phyloP scores from a whole-genome alignment of 768 basidiomycete genomes.

The Mycena maculata region DNA sequence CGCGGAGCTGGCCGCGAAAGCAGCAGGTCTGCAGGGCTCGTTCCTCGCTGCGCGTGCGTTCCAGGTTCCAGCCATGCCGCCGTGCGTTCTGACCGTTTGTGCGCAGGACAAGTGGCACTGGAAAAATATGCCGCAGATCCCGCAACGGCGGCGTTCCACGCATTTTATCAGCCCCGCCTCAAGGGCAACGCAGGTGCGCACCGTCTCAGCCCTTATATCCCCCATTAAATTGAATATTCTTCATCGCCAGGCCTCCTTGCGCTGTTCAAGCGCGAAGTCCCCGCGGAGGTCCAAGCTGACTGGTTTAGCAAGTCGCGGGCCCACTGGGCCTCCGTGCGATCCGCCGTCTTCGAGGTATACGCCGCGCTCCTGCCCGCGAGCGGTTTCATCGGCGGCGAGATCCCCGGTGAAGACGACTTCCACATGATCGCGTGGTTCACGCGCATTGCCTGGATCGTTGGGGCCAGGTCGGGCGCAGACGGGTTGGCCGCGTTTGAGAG shows the following conservation, averaged over 20 bases:
- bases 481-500: conserved; percentile 52
- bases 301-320: conserved; percentile 53
- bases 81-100: background rate
- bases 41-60: conserved; percentile 40
- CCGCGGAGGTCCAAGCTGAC: conserved; percentile 42
- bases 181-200: conserved; percentile 43
- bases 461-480: conserved; percentile 51
- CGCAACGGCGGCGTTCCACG: conserved; percentile 49
- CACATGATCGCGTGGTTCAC: conserved; percentile 65
- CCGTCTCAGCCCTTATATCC: background rate
- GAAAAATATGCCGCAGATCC: conserved; percentile 47
- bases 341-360: conserved; percentile 54
- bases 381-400: conserved; percentile 59
- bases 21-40: conserved; percentile 24
- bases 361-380: conserved; percentile 52
- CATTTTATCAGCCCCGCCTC: conserved; percentile 53
- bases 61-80: conserved; percentile 55
- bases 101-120: conserved; percentile 56
- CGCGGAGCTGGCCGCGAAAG: conserved; percentile 52
- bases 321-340: conserved; percentile 51
- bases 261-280: conserved; percentile 52
- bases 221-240: background rate
- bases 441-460: conserved; percentile 51
- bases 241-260: conserved; percentile 43
- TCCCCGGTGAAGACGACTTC: conserved; percentile 65